Conservation (phyloP, 164 flowering plant species). For the Santalum album region DNA sequence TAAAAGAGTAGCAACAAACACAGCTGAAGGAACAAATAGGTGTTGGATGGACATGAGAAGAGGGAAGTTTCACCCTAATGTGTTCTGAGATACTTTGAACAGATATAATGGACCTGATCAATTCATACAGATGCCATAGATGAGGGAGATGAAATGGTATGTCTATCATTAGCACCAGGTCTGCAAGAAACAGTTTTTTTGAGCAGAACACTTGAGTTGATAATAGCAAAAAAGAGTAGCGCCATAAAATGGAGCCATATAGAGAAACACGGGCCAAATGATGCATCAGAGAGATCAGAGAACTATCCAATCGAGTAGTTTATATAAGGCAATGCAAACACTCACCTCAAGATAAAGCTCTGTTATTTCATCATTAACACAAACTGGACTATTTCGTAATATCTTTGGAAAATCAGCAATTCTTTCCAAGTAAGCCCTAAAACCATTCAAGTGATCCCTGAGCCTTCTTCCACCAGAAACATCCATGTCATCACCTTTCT, state of each 20-base stretch:
- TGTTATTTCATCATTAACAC: slow-evolving; percentile 69
- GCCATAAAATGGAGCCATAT: too few species aligned
- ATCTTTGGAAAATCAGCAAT: slow-evolving; percentile 62
- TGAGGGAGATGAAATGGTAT: too few species aligned
- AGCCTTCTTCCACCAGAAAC: slow-evolving; percentile 18
- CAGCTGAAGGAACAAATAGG: too few species aligned
- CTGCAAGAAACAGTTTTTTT: background rate
- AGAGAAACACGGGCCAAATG: too few species aligned
- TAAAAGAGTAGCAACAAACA: too few species aligned
- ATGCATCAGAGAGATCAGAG: background rate
- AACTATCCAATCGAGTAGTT: background rate
- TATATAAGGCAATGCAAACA: background rate
- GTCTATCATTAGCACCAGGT: too few species aligned
- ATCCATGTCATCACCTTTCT: slow-evolving; percentile 22
- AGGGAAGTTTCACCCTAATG: too few species aligned
- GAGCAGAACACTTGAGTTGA: background rate
- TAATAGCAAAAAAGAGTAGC: background rate
- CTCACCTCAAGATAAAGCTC: slow-evolving; percentile 90
- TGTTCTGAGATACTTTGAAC: too few species aligned
- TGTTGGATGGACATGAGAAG: too few species aligned
- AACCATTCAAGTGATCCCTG: slow-evolving; percentile 29
- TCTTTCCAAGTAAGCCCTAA: slow-evolving; percentile 45
- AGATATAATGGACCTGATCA: too few species aligned
- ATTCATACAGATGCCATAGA: too few species aligned
- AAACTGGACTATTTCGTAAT: slow-evolving; percentile 46